Conservation (phyloP, 176 grass and related monocot species). For the sorghum (Sorghum bicolor) region DNA sequence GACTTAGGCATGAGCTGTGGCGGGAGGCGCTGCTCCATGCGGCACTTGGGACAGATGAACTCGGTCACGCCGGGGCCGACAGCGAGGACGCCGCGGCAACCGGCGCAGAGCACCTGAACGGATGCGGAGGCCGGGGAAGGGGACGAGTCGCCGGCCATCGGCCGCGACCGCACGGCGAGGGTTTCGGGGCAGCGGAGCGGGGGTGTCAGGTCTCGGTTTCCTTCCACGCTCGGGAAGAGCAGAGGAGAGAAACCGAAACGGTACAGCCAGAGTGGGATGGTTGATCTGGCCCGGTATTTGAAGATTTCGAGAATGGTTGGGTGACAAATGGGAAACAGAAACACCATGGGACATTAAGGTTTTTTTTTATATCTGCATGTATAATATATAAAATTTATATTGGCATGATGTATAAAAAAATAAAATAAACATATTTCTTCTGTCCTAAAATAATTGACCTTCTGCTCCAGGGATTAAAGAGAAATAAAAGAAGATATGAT, state of each 20-base stretch:
- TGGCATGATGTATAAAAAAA: no score
- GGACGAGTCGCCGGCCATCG: constrained; percentile 23
- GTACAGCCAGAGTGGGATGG: constrained; percentile 3
- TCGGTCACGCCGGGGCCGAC: constrained; percentile 71
- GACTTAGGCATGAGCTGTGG: constrained; percentile 57
- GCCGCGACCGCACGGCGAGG: constrained; percentile 27
- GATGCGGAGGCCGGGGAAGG: background rate
- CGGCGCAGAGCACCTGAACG: constrained; percentile 67
- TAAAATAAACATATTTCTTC: no score
- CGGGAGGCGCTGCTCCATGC: constrained; percentile 67
- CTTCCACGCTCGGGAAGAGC: constrained; percentile 26
- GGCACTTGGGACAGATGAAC: constrained; percentile 89
- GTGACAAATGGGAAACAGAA: background rate
- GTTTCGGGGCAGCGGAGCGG: background rate
- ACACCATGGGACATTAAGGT: background rate
- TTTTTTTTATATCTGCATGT: no score
- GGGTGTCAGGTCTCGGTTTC: constrained; percentile 8
- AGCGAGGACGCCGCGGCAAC: constrained; percentile 52
- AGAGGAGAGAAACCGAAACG: constrained; percentile 27
- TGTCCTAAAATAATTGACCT: no score
- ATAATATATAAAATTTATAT: no score
- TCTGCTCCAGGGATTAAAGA: no score
- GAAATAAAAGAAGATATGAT: no score
- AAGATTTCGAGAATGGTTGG: background rate
- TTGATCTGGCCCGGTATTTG: background rate